Base-by-base conservation (phyloP, 139 green algal species). In the Chlorella vulgaris region DNA sequence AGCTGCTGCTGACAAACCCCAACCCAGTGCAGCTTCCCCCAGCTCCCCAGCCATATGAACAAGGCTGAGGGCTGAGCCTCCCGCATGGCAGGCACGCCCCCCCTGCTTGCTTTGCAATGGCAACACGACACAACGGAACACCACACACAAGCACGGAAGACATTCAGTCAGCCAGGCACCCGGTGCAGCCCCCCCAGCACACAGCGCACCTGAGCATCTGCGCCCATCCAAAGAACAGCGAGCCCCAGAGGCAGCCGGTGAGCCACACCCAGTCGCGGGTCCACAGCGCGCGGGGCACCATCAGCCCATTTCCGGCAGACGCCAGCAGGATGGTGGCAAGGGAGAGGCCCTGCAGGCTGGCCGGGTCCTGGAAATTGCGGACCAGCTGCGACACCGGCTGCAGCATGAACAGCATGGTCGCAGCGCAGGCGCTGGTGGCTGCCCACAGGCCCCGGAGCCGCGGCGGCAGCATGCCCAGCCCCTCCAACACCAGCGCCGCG, bases 251-350 rank as follows among this genome's bases (percentile, higher is more conserved):
- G 36, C 40, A 62, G 74, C 92, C 93, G 40, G 84, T 86, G 33
- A 92, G 82, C 95, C 95, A 98, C 60, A 97, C 88, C 39, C 83
- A 50, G 85, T 98, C 95, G 3, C 87, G 66, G 10, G 87, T 95
- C 67, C 90, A 88, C 36, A 98, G 86, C 33, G 95, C 95, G 6
- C 95, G 89, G 0, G 95, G 93, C 38, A 98, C 86, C 92, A 98
- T 98, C 36, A 97, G 87, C 22, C 81, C 89, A 74, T 98, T 98
- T 83, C 92, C 92, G 2, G 88, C 43, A 81, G 93, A 90, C 1
- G 88, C 94, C 62, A 98, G 89, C 79, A 97, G 80, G 81, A 96
- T 90, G 40, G 91, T 94, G 79, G 86, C 88, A 36, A 94, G 77
- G 0, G 86, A 92, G 36, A 96, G 78, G 15, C 91, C 93, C 38